A percentile compares a stretch with the other conserved stretches of the same genome.
phyloP scores from a whole-genome alignment of 352 stramenopile species.

The Globisporangium radiosum region DNA sequence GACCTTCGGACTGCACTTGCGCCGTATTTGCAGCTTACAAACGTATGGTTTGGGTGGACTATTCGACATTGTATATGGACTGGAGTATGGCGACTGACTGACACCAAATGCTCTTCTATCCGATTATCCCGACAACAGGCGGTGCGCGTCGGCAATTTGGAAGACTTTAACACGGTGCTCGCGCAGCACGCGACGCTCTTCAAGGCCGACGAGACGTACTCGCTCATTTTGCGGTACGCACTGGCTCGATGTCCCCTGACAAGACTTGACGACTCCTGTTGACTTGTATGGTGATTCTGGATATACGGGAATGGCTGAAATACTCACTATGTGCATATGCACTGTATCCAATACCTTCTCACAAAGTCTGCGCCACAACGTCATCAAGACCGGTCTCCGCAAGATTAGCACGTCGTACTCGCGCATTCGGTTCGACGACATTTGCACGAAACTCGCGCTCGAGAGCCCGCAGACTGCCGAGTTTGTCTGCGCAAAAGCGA shows the following conservation, averaged over 20 bases:
- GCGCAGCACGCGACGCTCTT: conserved; percentile 83
- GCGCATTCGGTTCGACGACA: conserved; percentile 86
- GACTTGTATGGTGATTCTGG: no score
- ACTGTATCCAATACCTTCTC: background rate
- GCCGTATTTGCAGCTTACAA: conserved; percentile 95
- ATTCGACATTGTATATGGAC: no score
- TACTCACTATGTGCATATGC: background rate
- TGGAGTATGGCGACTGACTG: no score
- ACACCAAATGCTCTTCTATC: no score
- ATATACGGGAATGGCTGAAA: no score
- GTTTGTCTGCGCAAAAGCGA: conserved; percentile 98
- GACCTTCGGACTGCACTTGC: conserved; percentile 85
- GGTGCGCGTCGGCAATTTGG: conserved; percentile 93
- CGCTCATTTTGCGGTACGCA: conserved; percentile 90
- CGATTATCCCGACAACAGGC: conserved; percentile 36
- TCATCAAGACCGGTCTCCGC: conserved; percentile 98
- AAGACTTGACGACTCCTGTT: background rate
- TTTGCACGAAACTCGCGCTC: conserved; percentile 92
- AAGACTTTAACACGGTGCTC: conserved; percentile 92
- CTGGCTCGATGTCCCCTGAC: background rate
- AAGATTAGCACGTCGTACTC: conserved; percentile 97
- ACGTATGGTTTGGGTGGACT: conserved; percentile 29
- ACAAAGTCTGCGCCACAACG: conserved; percentile 91
- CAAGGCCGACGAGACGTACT: conserved; percentile 92
- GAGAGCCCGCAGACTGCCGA: conserved; percentile 91